Percentiles rank a stretch among this genome's conserved stretches.
Evolutionary conservation across 139 green algal species (phyloP).

Genomic region (Bryopsis sp.): DNA sequence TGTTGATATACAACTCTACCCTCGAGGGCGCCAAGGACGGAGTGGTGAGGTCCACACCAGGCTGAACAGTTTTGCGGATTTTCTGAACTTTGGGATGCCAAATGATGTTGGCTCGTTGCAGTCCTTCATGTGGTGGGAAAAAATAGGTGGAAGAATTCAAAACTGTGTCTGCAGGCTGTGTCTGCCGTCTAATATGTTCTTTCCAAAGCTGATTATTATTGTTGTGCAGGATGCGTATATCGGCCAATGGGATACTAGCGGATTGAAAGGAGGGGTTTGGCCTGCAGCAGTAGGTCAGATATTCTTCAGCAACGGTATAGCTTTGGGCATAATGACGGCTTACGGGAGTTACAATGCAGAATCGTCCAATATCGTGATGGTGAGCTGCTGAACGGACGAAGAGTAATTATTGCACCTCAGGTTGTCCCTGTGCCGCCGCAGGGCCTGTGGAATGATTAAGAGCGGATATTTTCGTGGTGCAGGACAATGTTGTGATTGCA

Average conservation of each 20-base stretch:
- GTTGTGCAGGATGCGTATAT: conserved; percentile 18
- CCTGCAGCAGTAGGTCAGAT: conserved; percentile 21
- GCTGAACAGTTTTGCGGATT: no score
- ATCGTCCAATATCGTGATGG: conserved; percentile 6
- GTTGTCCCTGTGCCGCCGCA: no score
- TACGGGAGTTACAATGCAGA: conserved; percentile 16
- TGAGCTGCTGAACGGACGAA: no score
- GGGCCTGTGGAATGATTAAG: no score
- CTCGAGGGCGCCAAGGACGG: conserved; percentile 15
- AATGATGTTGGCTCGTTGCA: no score
- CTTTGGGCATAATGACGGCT: conserved; percentile 20
- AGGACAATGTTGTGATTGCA: not conserved
- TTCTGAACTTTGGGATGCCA: no score
- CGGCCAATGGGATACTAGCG: conserved; percentile 14
- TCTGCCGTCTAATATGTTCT: no score
- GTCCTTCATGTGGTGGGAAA: no score
- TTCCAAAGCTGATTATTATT: not conserved
- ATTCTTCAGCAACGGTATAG: conserved; percentile 18
- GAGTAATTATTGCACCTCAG: no score
- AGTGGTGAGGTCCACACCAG: conserved; percentile 6
- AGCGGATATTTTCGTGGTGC: no score
- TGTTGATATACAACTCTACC: conserved; percentile 21
- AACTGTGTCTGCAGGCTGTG: no score
- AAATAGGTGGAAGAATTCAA: no score
- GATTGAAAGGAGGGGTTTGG: conserved; percentile 6